A percentile compares a stretch with the other conserved stretches of the same genome.
phyloP scores from a whole-genome alignment of 345 rosid genomes.

The Passiflora organensis region DNA sequence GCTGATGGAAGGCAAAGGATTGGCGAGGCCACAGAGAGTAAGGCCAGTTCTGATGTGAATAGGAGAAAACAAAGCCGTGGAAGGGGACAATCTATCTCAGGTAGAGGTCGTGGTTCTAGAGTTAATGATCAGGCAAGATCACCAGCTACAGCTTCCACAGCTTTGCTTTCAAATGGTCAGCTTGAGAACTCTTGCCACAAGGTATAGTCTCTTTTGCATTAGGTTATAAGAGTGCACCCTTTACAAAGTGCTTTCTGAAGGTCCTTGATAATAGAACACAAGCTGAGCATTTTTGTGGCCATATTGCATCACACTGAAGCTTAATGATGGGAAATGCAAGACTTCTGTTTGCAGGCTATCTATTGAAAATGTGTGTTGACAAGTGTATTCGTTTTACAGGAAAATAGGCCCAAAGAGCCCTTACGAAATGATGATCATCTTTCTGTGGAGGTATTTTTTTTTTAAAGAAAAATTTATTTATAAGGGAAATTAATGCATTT shows the following conservation, averaged over 20 bases:
- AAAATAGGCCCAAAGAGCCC: conserved; percentile 49
- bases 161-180: conserved; percentile 53
- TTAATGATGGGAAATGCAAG: not conserved
- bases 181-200: conserved; percentile 55
- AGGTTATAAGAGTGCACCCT: not conserved
- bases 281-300: not conserved
- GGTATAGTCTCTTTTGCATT: conserved; percentile 38
- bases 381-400: conserved; percentile 36
- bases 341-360: not conserved
- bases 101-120: conserved; percentile 90
- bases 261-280: not conserved
- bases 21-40: conserved; percentile 46
- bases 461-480: not conserved
- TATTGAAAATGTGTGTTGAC: not conserved
- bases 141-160: conserved; percentile 43
- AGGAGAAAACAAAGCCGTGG: conserved; percentile 85
- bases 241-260: not conserved
- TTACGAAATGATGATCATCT: conserved; percentile 39
- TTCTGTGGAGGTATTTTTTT: conserved; percentile 48
- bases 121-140: conserved; percentile 52
- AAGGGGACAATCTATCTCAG: conserved; percentile 54
- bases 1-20: conserved; percentile 64
- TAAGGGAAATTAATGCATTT: not conserved
- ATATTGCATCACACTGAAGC: not conserved
- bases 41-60: conserved; percentile 45